Evolutionary conservation across 2,329 filamentous ascomycete species (phyloP), one percentile per base, ranked within the genome.

Genomic region (Penicillium sp.): DNA sequence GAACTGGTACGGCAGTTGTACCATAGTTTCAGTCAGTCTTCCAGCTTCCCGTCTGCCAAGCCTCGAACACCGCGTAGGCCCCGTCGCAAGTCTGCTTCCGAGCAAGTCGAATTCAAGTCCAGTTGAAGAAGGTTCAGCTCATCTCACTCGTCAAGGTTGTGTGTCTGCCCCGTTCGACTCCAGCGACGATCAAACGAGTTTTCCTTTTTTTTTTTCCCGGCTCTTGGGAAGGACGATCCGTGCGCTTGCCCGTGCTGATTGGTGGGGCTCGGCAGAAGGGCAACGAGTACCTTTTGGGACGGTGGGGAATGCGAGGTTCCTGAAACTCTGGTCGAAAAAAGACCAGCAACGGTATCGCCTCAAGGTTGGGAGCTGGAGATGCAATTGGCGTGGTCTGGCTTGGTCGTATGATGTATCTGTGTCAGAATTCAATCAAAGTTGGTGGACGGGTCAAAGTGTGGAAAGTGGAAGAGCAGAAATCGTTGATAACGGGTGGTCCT

Each of bases 251-350:
- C 41, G 17, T n/a, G 15, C 41, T 68, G 53, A 68, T 68, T 70
- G 68, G 68, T 54, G 55, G 61, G 37, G 56, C 51, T 28, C 50
- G 17, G 54, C 54, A 61, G 54, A 55, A 20, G 54, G 58, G 57
- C 58, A 61, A 70, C 68, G 66, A 66, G 68, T 68, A 63, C 58
- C 47, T 54, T 54, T 48, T 51, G 31, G 37, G 12, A 6, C 15
- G 48, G 63, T 66, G 61, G 61, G 37, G 58, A 64, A 54, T 57
- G 51, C 28, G 35, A 49, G 34, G 28, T 51, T 55, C 49, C 51
- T 63, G 59, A 65, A 63, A 65, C 59, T 42, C 28, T 51, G 31
- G 35, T 17, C 42, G 20, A 20, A 28, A 45, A 31, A 31, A 31
- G 28, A 8, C 28, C 28, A 31, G 6, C 28, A 31, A 31, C 28